Conservation (phyloP, 352 stramenopile species). For the Pythium aristosporum region DNA sequence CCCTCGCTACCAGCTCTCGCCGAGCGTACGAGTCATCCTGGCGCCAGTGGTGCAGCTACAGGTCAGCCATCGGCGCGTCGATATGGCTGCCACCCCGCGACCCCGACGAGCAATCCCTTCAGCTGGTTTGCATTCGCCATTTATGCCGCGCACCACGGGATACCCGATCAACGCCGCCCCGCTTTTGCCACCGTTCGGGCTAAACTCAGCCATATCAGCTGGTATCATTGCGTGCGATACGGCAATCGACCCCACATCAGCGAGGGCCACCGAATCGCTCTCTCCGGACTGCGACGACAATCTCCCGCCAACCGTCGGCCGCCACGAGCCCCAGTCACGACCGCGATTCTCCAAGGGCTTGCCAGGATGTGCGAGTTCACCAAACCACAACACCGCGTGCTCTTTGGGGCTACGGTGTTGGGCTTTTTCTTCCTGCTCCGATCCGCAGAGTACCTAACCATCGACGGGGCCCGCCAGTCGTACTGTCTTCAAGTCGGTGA, state of each 20-base stretch:
- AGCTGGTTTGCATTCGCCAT: conserved; percentile 22
- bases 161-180: no score
- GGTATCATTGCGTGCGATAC: conserved; percentile 18
- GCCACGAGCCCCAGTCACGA: no score
- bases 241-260: conserved; percentile 8
- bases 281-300: conserved; percentile 10
- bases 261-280: conserved; percentile 4
- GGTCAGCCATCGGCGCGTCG: neutral
- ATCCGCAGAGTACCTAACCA: conserved; percentile 21
- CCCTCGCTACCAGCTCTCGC: neutral
- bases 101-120: conserved; percentile 13
- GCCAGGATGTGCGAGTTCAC: neutral
- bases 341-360: conserved; percentile 19
- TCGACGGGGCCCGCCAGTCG: neutral
- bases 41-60: neutral
- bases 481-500: conserved; percentile 22
- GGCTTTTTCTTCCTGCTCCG: conserved; percentile 28
- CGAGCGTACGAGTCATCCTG: neutral
- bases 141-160: neutral
- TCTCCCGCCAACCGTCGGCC: neutral
- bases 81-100: conserved; percentile 18
- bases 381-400: conserved; percentile 19
- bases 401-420: conserved; percentile 29
- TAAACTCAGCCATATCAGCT: conserved; percentile 24
- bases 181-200: conserved; percentile 16